Conservation (phyloP, 2,329 filamentous ascomycete genomes). For the Xylaria polymorpha region DNA sequence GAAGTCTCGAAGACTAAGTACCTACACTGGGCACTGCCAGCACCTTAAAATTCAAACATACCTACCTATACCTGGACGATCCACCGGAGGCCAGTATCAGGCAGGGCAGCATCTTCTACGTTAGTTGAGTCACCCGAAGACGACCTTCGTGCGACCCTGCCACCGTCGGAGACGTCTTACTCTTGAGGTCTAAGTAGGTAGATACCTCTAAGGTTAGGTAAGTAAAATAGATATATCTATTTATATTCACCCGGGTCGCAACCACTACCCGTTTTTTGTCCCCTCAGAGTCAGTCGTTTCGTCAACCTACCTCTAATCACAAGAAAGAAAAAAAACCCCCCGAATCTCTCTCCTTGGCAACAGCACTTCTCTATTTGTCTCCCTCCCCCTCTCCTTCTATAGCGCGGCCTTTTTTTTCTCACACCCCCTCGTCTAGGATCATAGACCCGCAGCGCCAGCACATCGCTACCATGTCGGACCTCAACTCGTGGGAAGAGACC, state of each 20-base stretch:
- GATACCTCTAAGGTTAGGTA: too few relatives aligned
- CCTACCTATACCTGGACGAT: neutral
- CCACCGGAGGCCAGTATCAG: neutral
- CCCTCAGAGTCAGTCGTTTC: neutral
- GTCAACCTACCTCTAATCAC: neutral
- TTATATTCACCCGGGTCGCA: conserved; percentile 1
- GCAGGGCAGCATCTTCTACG: neutral
- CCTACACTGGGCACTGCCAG: neutral
- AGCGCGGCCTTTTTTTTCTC: neutral
- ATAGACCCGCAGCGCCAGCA: conserved; percentile 31
- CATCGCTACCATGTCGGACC: conserved; percentile 76
- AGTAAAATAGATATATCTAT: neutral
- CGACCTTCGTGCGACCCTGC: neutral
- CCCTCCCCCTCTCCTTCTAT: neutral
- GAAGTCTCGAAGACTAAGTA: neutral
- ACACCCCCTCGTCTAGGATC: neutral
- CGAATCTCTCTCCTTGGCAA: neutral
- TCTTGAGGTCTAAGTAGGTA: neutral
- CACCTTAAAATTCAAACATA: neutral
- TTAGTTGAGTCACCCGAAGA: neutral
- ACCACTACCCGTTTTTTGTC: neutral
- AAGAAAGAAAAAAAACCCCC: neutral
- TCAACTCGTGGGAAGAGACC: conserved; percentile 96
- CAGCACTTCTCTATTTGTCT: neutral
- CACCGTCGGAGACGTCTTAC: neutral